Evolutionary conservation across 306 rosid genomes (phyloP).

Genomic region (Cucurbita moschata): DNA sequence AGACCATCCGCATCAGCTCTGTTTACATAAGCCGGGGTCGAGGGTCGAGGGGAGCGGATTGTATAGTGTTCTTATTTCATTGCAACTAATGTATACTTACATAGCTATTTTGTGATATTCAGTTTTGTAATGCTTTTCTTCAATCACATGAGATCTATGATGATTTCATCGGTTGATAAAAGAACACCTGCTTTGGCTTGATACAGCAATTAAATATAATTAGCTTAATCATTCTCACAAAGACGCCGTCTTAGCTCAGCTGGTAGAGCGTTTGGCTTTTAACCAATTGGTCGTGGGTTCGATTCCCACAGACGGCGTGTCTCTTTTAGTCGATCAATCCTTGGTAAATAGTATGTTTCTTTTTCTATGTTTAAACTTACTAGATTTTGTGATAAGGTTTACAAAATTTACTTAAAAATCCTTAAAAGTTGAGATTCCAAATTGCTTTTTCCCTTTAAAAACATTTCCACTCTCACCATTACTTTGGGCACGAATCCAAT

Average conservation of each 20-base stretch:
- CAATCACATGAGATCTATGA: not conserved
- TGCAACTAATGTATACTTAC: not conserved
- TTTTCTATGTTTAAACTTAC: no score
- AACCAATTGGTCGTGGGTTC: constrained; percentile 5
- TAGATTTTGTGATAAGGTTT: no score
- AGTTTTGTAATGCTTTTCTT: not conserved
- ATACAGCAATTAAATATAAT: no score
- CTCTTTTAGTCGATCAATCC: not conserved
- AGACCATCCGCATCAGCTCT: constrained; percentile 14
- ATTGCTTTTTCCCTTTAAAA: not conserved
- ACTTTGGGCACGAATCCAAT: not conserved
- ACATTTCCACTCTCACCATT: not conserved
- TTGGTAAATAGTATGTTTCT: no score
- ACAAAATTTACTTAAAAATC: not conserved
- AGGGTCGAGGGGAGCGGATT: not conserved
- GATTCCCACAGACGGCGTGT: not conserved
- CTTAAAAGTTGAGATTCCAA: not conserved
- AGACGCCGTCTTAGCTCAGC: not conserved
- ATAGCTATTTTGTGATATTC: not conserved
- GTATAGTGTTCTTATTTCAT: not conserved
- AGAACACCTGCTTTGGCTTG: not conserved
- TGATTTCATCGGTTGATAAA: not conserved
- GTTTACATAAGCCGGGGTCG: not conserved
- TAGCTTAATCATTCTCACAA: not conserved
- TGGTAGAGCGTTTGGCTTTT: constrained; percentile 3